Percentiles rank a stretch among this genome's conserved stretches.
Conservation (phyloP, 2,329 filamentous ascomycete genomes). For the Knufia petricola region DNA sequence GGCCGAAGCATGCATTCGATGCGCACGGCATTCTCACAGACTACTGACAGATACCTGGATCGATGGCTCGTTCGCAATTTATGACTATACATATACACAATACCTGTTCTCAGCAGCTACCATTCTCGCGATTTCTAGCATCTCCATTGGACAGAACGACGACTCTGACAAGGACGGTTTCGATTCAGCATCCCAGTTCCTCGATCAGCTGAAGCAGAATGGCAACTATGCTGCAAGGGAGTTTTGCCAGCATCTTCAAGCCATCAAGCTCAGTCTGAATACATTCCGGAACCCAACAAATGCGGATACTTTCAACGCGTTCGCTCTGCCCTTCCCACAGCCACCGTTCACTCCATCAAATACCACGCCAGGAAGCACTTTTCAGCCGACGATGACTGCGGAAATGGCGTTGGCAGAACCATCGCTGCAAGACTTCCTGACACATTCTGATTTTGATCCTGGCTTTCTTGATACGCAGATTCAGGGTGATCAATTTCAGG, state of each 20-base stretch:
- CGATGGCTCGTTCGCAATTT: slow-evolving; percentile 30
- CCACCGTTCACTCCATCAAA: slow-evolving; percentile 19
- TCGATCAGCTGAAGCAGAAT: slow-evolving; percentile 21
- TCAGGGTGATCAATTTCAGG: slow-evolving; percentile 4
- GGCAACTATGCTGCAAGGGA: slow-evolving; percentile 30
- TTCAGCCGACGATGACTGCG: slow-evolving; percentile 23
- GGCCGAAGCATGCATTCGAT: slow-evolving; percentile 32
- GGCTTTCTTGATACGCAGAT: slow-evolving; percentile 15
- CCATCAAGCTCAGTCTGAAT: slow-evolving; percentile 26
- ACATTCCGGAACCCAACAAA: not conserved
- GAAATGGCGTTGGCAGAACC: slow-evolving; percentile 32
- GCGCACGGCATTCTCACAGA: slow-evolving; percentile 30
- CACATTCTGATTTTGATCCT: slow-evolving; percentile 31
- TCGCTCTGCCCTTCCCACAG: not conserved
- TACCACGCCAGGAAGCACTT: slow-evolving; percentile 19
- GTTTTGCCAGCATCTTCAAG: slow-evolving; percentile 28
- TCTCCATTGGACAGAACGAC: slow-evolving; percentile 4
- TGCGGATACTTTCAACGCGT: not conserved
- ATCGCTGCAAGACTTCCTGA: slow-evolving; percentile 32
- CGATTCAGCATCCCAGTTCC: slow-evolving; percentile 5
- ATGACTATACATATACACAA: slow-evolving; percentile 33
- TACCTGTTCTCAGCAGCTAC: slow-evolving; percentile 32
- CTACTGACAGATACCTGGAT: slow-evolving; percentile 32
- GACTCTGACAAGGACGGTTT: slow-evolving; percentile 8
- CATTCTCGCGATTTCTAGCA: slow-evolving; percentile 29